Evolutionary conservation across 345 rosid species (phyloP).

Genomic region (Citrus sp.): DNA sequence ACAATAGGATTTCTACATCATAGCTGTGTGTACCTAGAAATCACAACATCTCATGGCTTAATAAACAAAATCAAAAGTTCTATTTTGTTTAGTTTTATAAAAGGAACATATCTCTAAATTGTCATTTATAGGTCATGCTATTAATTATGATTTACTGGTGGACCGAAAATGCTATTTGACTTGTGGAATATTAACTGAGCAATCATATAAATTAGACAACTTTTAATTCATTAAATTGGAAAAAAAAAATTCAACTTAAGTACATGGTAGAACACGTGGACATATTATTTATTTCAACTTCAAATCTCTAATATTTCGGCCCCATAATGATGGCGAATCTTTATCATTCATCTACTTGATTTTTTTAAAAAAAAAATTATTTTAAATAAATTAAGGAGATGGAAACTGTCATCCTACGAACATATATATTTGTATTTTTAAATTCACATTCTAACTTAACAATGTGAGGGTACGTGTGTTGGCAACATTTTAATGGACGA

Average conservation of each 20-base stretch:
- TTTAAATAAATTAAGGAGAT: neutral
- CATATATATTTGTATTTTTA: too few relatives aligned
- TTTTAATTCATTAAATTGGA: neutral
- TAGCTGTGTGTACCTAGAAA: neutral
- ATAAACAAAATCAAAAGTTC: neutral
- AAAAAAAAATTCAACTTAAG: neutral
- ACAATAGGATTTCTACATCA: too few relatives aligned
- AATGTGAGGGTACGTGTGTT: too few relatives aligned
- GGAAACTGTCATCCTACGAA: neutral
- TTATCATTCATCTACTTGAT: neutral
- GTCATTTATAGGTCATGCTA: neutral
- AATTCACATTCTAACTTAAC: too few relatives aligned
- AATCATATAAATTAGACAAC: neutral
- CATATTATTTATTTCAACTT: neutral
- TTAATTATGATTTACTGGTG: neutral
- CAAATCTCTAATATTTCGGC: constrained; percentile 6
- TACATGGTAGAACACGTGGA: neutral
- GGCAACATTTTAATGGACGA: too few relatives aligned
- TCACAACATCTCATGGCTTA: neutral
- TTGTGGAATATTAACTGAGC: neutral
- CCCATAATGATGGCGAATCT: neutral
- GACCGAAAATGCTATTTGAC: neutral
- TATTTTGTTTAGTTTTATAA: neutral
- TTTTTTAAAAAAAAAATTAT: neutral
- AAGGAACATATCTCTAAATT: too few relatives aligned